These are phyloP conservation scores for Boletus rex-veris DNA, from an alignment of 768 basidiomycete genomes.

Conservation along the genomic window DNA sequence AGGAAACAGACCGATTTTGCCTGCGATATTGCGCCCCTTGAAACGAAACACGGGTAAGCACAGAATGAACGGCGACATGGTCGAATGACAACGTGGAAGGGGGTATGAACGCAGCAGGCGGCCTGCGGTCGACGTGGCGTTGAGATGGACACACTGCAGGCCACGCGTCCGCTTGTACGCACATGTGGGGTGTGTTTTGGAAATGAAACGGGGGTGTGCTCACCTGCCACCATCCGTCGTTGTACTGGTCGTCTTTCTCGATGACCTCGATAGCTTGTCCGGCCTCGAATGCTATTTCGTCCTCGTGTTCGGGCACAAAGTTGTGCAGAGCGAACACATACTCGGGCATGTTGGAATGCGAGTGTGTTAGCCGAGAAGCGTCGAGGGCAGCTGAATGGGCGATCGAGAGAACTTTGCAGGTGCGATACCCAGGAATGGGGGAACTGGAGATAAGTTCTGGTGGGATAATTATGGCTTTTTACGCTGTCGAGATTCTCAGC, in stretches of 20 bases:
- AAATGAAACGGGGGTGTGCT: conserved; percentile 15
- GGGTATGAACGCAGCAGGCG: conserved; percentile 3
- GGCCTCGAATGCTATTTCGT: conserved; percentile 82
- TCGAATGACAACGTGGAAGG: conserved; percentile 17
- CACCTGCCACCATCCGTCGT: conserved; percentile 96
- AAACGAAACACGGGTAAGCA: conserved; percentile 22
- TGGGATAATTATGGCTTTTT: conserved; percentile 6
- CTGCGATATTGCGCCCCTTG: conserved; percentile 79
- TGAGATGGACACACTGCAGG: not conserved
- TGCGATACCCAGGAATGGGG: too few relatives aligned
- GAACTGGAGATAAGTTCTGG: not conserved
- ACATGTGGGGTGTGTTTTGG: conserved; percentile 3
- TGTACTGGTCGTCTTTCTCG: conserved; percentile 90
- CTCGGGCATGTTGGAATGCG: conserved; percentile 52
- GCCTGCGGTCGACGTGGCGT: not conserved
- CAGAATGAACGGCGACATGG: conserved; percentile 25
- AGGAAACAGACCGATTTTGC: conserved; percentile 89
- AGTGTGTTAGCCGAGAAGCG: not conserved
- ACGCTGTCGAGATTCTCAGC: conserved; percentile 3
- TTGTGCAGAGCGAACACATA: conserved; percentile 88
- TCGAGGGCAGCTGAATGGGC: too few relatives aligned
- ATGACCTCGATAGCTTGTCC: conserved; percentile 88
- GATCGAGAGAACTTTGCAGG: too few relatives aligned
- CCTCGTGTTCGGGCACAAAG: conserved; percentile 89
- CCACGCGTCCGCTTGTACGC: conserved; percentile 4